These are phyloP conservation scores for Cucurbita argyrosperma DNA, from an alignment of 306 rosid species.

Conservation along the genomic window DNA sequence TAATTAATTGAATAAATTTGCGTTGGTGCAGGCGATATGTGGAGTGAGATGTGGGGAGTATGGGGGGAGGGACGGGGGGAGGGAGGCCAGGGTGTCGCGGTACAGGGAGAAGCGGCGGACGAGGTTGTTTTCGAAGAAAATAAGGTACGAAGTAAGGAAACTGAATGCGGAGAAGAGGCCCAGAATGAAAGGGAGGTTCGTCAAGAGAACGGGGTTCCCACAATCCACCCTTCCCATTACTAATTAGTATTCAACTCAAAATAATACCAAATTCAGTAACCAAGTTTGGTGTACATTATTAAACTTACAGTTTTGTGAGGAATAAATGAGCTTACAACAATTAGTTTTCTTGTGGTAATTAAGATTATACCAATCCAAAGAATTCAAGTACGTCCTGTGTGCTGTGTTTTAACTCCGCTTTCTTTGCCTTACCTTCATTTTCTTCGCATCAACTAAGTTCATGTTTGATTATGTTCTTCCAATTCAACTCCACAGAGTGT, in stretches of 20 bases:
- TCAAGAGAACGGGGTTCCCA: constrained; percentile 48
- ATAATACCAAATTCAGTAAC: no score
- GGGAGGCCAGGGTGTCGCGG: constrained; percentile 84
- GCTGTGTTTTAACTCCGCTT: no score
- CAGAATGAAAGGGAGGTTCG: constrained; percentile 93
- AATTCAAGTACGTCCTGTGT: no score
- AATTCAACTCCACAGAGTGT: no score
- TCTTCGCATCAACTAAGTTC: no score
- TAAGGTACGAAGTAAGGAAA: constrained; percentile 88
- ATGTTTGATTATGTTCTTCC: no score
- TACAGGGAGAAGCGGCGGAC: constrained; percentile 81
- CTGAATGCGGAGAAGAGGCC: constrained; percentile 97
- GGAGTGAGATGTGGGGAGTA: constrained; percentile 26
- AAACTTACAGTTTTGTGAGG: no score
- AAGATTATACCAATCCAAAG: no score
- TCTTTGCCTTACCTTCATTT: no score
- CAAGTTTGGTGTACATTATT: neutral
- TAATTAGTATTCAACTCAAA: neutral
- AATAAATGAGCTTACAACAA: no score
- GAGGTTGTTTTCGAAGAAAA: constrained; percentile 81
- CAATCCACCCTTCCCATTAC: constrained; percentile 12
- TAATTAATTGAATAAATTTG: neutral
- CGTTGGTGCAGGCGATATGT: constrained; percentile 18
- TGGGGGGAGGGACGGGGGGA: constrained; percentile 44
- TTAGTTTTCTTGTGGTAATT: no score